phyloP scores from a whole-genome alignment of 352 stramenopile genomes.

The Pelagophyceae sp. region DNA sequence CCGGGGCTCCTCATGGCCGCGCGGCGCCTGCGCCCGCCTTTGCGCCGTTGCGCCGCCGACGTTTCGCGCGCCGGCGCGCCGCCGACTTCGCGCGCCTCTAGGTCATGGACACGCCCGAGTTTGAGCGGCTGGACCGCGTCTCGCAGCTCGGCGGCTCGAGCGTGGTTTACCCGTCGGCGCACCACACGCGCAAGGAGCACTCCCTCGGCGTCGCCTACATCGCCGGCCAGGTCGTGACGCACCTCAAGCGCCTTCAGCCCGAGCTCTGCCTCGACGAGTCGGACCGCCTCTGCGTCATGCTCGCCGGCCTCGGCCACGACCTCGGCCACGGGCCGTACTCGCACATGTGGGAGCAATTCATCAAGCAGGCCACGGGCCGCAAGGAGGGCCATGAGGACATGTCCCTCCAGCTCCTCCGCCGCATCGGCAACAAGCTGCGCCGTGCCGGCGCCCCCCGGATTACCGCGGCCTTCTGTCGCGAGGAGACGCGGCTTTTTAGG shows the following conservation, averaged over 20 bases:
- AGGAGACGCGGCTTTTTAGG: too few species aligned
- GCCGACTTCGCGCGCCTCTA: too few species aligned
- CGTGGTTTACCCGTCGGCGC: slow-evolving; percentile 75
- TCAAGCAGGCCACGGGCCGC: slow-evolving; percentile 48
- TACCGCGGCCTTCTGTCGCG: too few species aligned
- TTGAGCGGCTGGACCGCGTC: slow-evolving; percentile 83
- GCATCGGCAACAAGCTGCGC: neutral
- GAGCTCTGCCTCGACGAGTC: slow-evolving; percentile 73
- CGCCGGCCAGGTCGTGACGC: slow-evolving; percentile 68
- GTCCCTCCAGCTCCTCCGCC: slow-evolving; percentile 46
- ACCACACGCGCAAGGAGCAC: slow-evolving; percentile 77
- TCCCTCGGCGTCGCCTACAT: slow-evolving; percentile 84
- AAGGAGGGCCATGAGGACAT: slow-evolving; percentile 46
- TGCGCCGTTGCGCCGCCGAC: too few species aligned
- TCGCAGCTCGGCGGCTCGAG: slow-evolving; percentile 81
- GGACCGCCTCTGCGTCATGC: slow-evolving; percentile 68
- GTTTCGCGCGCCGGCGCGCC: too few species aligned
- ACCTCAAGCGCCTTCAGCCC: slow-evolving; percentile 69
- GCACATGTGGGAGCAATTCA: slow-evolving; percentile 85
- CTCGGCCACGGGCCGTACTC: slow-evolving; percentile 86
- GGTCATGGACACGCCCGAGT: slow-evolving; percentile 83
- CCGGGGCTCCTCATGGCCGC: neutral
- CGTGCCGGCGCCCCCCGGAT: neutral
- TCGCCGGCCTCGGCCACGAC: slow-evolving; percentile 65
- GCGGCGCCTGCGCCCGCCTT: too few species aligned